These are phyloP conservation scores for Vanderwaltozyma verrucispora DNA, from an alignment of 805 yeast genomes.

Conservation along the genomic window DNA sequence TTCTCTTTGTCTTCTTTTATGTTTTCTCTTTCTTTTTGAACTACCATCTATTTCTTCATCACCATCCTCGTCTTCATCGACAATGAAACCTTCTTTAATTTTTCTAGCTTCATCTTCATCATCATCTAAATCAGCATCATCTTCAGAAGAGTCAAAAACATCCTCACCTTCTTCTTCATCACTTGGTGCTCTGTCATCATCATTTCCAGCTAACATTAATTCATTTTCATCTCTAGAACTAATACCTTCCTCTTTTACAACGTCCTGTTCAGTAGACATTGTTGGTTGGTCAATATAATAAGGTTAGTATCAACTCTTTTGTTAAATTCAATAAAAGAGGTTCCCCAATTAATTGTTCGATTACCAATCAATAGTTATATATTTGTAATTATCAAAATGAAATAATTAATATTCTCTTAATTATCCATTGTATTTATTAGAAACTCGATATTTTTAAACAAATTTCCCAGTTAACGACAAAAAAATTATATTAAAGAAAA, in stretches of 20 bases:
- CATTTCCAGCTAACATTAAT: slow-evolving; percentile 16
- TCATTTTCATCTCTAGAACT: slow-evolving; percentile 11
- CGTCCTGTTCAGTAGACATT: neutral
- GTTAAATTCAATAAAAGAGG: too few species aligned
- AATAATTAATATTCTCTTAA: too few species aligned
- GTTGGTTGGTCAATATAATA: neutral
- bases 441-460: too few species aligned
- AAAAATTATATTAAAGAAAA: too few species aligned
- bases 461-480: too few species aligned
- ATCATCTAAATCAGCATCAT: slow-evolving; percentile 77
- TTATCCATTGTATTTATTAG: too few species aligned
- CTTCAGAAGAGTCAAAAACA: slow-evolving; percentile 69
- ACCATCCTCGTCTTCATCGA: slow-evolving; percentile 73
- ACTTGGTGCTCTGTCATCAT: slow-evolving; percentile 30
- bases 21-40: slow-evolving; percentile 26
- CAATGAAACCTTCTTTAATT: slow-evolving; percentile 87
- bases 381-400: too few species aligned
- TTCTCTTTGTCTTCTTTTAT: slow-evolving; percentile 31
- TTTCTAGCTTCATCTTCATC: slow-evolving; percentile 82
- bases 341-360: too few species aligned
- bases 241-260: neutral
- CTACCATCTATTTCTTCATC: slow-evolving; percentile 26
- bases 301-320: too few species aligned
- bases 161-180: slow-evolving; percentile 39
- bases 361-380: too few species aligned